Base-by-base conservation (phyloP, 1,284 basidiomycete species). In the Cutaneotrichosporon dermatis region DNA sequence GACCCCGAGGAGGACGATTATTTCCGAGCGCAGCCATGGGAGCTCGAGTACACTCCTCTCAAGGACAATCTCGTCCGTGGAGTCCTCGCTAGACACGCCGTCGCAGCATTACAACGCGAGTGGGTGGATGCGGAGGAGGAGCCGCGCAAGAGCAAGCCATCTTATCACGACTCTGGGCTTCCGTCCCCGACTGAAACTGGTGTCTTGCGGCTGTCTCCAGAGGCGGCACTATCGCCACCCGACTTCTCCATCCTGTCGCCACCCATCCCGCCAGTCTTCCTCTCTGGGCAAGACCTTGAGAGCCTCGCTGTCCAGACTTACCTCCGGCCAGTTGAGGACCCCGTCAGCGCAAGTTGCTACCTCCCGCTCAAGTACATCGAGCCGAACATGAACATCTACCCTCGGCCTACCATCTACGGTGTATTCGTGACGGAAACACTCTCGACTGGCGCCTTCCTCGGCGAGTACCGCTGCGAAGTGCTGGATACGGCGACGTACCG, bases 231-330 rank as follows among this genome's bases (percentile, higher is more conserved):
- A 25, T 66, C 71, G 9, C 48, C 66, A 1, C 69, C 82, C 73
- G 55, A 83, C 77, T 75, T 83, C 76, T 39, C 79, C 72, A 62
- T 81, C 72, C 64, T 78, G 67, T 69, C 72, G 12, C 70, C 77
- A 8, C 73, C 73, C 4, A 57, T 78, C 6, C 78, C 78, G 2
- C 78, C 77, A 0, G 71, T 74, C n/a, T 66, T 64, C 44, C 66
- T 79, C 40, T 55, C 64, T 6, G 73, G 73, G 6, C 35, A 63
- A 2, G 64, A 68, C 48, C 68, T 77, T 15, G 60, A 65, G 3
- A 51, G 63, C 3, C 62, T 75, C 7, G 68, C 64, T 2, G 50
- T 64, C 0, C 53, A 67, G 2, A 68, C 62, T 0, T 59, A 61
- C 16, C 62, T 78, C 40, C 65, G 69, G 25, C 49, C 68, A 1